Base-by-base conservation (phyloP, 495 filamentous ascomycete species). In the Hyphodiscus hymeniophilus region DNA sequence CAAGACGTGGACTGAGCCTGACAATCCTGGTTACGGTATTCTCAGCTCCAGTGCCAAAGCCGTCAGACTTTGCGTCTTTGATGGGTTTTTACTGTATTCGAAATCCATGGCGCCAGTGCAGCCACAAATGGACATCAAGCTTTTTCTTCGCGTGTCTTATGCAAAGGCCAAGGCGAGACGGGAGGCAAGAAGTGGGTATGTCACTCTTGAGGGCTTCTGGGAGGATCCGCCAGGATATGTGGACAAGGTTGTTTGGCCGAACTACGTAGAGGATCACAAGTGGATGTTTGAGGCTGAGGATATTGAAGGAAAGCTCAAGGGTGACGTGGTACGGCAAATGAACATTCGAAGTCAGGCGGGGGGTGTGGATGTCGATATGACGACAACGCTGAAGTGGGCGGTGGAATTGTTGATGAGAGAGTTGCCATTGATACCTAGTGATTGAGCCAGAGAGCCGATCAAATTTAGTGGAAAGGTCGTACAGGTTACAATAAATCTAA, bases 191-290 rank as follows among this genome's bases (percentile, higher is more conserved):
- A 79, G 69, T 54, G 89, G 87, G 28, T 98, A 96, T 70, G 87
- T 90, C 18, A 96, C 89, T 18, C 69, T 85, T 42, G 84, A 82
- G 62, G 90, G 90, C 13, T 96, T 94, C 68, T 98, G 91, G 92
- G 73, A 77, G 16, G 92, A 98, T 62, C 92, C 92, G 1, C 85
- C 85, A 1, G 89, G 87, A 0, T 98, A 96, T 65, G 89, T 96
- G 38, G 92, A 98, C 56, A 75, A 84, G 65, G 75, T 98, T 47
- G 92, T 98, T 3, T 98, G 92, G 92, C 90, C 89, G 22, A 85
- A 89, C 51, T 97, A 95, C 62, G 86, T 84, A 17, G 68, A 71
- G 54, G 75, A 84, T 61, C 89, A 97, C 68, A 62, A 67, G 46
- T 88, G 81, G 68, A 64, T 96, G 54, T 85, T 95, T 62, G 55